Percentiles rank a stretch among this genome's conserved stretches.
Conservation (phyloP, 176 grass and related monocot genomes). For the Stipa capillata region DNA sequence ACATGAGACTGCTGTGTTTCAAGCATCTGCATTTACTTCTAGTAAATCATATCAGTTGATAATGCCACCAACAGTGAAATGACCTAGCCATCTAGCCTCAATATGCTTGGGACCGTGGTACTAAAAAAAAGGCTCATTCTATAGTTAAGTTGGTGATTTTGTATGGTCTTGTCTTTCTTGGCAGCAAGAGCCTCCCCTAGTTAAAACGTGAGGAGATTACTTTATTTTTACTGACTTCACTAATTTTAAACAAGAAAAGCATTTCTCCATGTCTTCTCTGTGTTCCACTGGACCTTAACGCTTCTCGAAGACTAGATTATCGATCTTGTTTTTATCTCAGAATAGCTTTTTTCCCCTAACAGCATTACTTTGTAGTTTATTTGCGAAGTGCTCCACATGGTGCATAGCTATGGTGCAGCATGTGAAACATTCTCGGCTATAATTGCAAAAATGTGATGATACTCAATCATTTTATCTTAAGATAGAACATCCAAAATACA, state of each 20-base stretch:
- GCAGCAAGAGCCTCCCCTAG: not conserved
- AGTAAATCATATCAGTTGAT: not conserved
- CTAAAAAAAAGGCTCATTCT: not conserved
- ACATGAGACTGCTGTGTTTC: not conserved
- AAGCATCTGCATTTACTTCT: not conserved
- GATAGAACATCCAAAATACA: not conserved
- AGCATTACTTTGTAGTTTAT: not conserved
- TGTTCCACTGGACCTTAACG: not conserved
- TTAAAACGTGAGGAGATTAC: not conserved
- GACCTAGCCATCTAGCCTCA: constrained; percentile 9
- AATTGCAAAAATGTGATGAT: not conserved
- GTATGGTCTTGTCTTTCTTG: not conserved
- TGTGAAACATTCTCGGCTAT: not conserved
- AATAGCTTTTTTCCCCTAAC: not conserved
- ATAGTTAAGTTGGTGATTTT: not conserved
- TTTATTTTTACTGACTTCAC: not conserved
- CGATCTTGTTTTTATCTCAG: not conserved
- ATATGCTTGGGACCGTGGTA: not conserved
- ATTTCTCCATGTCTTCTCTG: not conserved
- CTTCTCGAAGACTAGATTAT: not conserved
- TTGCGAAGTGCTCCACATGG: not conserved
- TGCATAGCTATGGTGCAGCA: not conserved
- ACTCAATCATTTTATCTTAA: not conserved
- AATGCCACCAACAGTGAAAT: not conserved
- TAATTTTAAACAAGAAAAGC: not conserved